Percentiles rank a stretch among this genome's conserved stretches.
phyloP scores from a whole-genome alignment of 768 basidiomycete species.

The Fistulinella prunicolor region DNA sequence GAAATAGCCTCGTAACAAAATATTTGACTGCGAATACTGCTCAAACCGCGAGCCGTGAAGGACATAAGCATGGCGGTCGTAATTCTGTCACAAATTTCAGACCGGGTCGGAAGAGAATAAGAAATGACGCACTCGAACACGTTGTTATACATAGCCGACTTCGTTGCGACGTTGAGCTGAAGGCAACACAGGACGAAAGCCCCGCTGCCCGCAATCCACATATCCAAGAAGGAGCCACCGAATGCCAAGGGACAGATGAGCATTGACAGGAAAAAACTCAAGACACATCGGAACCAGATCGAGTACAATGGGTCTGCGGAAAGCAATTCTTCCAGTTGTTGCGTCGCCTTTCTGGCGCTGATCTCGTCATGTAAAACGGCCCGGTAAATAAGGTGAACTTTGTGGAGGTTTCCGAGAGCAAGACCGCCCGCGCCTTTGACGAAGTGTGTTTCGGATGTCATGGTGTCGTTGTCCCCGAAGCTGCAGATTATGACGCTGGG shows the following conservation, averaged over 20 bases:
- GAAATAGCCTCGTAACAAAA: slow-evolving; percentile 95
- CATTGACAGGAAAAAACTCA: slow-evolving; percentile 70
- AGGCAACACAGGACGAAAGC: slow-evolving; percentile 68
- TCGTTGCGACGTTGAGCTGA: slow-evolving; percentile 70
- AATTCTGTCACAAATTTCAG: slow-evolving; percentile 49
- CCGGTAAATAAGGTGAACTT: slow-evolving; percentile 83
- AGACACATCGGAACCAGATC: slow-evolving; percentile 53
- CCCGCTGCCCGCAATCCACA: slow-evolving; percentile 73
- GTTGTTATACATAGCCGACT: slow-evolving; percentile 81
- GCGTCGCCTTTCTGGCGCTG: slow-evolving; percentile 73
- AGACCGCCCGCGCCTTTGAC: slow-evolving; percentile 76
- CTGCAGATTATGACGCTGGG: slow-evolving; percentile 82
- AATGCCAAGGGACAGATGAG: slow-evolving; percentile 85
- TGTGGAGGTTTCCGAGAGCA: slow-evolving; percentile 80
- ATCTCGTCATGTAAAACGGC: slow-evolving; percentile 89
- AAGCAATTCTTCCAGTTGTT: slow-evolving; percentile 61
- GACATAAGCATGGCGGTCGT: slow-evolving; percentile 80
- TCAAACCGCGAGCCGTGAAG: slow-evolving; percentile 76
- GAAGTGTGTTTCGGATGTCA: slow-evolving; percentile 86
- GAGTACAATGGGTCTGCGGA: slow-evolving; percentile 63
- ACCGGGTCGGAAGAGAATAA: background rate
- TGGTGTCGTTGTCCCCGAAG: slow-evolving; percentile 87
- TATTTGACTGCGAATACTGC: slow-evolving; percentile 68
- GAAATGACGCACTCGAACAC: slow-evolving; percentile 71
- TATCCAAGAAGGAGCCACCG: slow-evolving; percentile 79